These are phyloP conservation scores for Geotrichum fermentans DNA, from an alignment of 1,139 yeast species.

Conservation along the genomic window DNA sequence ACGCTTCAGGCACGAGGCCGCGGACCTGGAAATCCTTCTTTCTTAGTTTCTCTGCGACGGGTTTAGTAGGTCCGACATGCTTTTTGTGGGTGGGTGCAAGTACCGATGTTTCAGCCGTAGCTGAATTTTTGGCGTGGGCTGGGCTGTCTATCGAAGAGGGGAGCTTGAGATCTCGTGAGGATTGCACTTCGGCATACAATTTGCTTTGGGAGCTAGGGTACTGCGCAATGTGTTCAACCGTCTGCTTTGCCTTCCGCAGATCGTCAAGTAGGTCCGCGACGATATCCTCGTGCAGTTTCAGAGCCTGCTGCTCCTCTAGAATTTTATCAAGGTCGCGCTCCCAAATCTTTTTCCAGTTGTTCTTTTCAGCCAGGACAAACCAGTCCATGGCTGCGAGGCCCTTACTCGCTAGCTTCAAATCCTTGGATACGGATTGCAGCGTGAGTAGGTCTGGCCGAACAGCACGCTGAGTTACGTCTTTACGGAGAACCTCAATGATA, in stretches of 20 bases:
- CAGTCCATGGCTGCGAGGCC: conserved; percentile 51
- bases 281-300: conserved; percentile 82
- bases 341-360: conserved; percentile 89
- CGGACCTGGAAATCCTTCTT: conserved; percentile 62
- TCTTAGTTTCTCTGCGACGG: conserved; percentile 75
- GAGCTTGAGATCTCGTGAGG: conserved; percentile 19
- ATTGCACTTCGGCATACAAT: conserved; percentile 25
- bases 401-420: conserved; percentile 53
- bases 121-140: conserved; percentile 63
- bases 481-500: conserved; percentile 77
- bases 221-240: conserved; percentile 72
- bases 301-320: conserved; percentile 88
- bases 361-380: conserved; percentile 64
- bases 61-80: conserved; percentile 73
- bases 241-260: conserved; percentile 69
- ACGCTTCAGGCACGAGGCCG: conserved; percentile 45
- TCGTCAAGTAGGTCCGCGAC: conserved; percentile 77
- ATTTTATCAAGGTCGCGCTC: conserved; percentile 83
- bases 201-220: conserved; percentile 74
- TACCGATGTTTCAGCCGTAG: conserved; percentile 71
- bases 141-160: conserved; percentile 32
- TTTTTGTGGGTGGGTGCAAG: conserved; percentile 77
- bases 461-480: conserved; percentile 90
- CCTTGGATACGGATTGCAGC: conserved; percentile 61
- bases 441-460: conserved; percentile 77